phyloP scores from a whole-genome alignment of 768 basidiomycete species.

The Aureoboletus auriporus region DNA sequence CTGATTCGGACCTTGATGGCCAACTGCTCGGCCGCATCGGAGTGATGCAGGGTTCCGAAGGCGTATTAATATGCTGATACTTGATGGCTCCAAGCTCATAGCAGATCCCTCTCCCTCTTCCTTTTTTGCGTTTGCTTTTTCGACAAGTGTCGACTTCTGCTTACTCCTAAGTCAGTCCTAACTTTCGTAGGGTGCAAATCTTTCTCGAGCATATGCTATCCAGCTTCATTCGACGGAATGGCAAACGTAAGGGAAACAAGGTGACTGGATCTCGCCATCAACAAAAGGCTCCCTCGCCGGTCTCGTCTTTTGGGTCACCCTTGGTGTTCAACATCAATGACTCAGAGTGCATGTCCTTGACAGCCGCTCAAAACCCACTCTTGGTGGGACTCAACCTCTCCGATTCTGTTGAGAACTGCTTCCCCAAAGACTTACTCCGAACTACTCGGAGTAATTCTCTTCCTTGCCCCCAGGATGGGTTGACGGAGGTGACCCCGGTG shows the following conservation, averaged over 20 bases:
- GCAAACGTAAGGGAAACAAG: slow-evolving; percentile 27
- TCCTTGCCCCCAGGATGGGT: background rate
- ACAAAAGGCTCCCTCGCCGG: slow-evolving; percentile 4
- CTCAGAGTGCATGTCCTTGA: no score
- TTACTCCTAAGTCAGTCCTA: background rate
- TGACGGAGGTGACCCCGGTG: background rate
- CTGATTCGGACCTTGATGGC: no score
- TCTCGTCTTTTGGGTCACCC: slow-evolving; percentile 11
- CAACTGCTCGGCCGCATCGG: no score
- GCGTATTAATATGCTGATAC: no score
- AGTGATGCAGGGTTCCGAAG: no score
- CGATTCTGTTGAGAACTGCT: no score
- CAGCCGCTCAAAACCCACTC: no score
- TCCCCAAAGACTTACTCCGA: slow-evolving; percentile 12
- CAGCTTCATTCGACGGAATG: slow-evolving; percentile 26
- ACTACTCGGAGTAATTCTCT: slow-evolving; percentile 4
- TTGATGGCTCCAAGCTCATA: no score
- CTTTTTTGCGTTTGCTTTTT: background rate
- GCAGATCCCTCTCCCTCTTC: no score
- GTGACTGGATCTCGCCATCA: background rate
- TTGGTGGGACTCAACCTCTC: no score
- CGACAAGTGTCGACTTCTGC: background rate
- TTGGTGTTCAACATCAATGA: slow-evolving; percentile 25
- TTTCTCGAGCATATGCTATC: slow-evolving; percentile 18
- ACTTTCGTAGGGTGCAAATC: background rate